Evolutionary conservation across 2,329 filamentous ascomycete species (phyloP), one percentile per base, ranked within the genome.

Genomic region (Ramichloridium luteum): DNA sequence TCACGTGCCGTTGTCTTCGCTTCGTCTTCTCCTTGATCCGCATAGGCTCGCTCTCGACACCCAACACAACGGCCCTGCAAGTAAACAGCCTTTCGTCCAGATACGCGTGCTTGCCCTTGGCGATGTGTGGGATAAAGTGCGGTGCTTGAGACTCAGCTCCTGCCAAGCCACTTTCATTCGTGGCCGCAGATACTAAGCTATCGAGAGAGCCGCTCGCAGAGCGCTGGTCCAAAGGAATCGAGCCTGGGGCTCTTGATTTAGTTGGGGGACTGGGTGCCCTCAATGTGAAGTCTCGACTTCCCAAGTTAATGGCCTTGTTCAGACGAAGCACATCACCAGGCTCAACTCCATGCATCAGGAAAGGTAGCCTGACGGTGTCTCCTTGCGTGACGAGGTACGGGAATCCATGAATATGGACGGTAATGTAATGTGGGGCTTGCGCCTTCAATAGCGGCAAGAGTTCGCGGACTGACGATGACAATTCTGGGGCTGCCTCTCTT

Each of bases 281-380:
- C 41, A 96, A 66, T 4, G 88, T 94, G 60, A 82, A 93, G 57
- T 96, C 88, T 41, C 90, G 71, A 45, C 78, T 88, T 16, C 90
- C 90, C 27, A 98, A 62, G 32, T 78, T 66, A 25, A 74, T 78
- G 14, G 85, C 90, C 34, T 85, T 78, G 61, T 93, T 88, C 36
- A 98, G 69, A 5, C 86, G 80, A 38, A 98, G 67, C 22, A 92
- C 65, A 54, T 96, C 88, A 16, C 90, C 90, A 1, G 85, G 77
- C 36, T 55, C 49, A 25, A 66, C 62, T 36, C 56, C 47, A 13
- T 59, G 57, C 62, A 67, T 67, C 12, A 59, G 54, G 49, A 67
- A 68, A 2, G 64, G 64, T 8, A 68, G 54, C 10, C 64, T 62
- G 5, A 68, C 28, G 1, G 56, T 61, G 39, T 68, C 64, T 45